These are phyloP conservation scores for Sphaerulina musiva DNA, from an alignment of 2,329 filamentous ascomycete species.

Conservation along the genomic window DNA sequence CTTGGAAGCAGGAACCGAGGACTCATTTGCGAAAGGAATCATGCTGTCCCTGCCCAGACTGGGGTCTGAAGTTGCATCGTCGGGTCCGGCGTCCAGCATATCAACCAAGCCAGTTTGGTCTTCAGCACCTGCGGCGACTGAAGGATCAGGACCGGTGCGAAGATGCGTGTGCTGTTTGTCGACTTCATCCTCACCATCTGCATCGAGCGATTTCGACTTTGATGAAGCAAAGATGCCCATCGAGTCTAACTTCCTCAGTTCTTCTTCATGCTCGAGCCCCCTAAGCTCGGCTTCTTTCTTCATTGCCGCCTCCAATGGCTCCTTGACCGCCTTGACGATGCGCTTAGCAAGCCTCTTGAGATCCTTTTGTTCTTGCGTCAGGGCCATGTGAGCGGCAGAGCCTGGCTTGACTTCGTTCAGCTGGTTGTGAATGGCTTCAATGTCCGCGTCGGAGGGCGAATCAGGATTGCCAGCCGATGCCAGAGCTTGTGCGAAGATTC, in stretches of 20 bases:
- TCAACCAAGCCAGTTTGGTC: constrained; percentile 23
- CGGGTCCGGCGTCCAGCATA: constrained; percentile 30
- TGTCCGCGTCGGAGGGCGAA: constrained; percentile 16
- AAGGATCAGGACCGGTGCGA: constrained; percentile 34
- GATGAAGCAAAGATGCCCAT: constrained; percentile 51
- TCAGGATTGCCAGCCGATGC: constrained; percentile 30
- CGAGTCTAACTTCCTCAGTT: constrained; percentile 66
- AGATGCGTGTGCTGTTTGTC: constrained; percentile 25
- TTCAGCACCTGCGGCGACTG: constrained; percentile 36
- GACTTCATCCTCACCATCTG: constrained; percentile 38
- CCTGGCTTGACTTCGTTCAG: constrained; percentile 33
- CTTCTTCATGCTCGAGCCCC: constrained; percentile 60
- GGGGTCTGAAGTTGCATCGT: constrained; percentile 22
- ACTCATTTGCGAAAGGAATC: constrained; percentile 15
- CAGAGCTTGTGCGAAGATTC: constrained; percentile 50
- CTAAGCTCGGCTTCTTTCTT: constrained; percentile 76
- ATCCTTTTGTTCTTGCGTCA: constrained; percentile 64
- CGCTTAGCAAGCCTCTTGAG: constrained; percentile 80
- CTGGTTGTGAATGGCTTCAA: constrained; percentile 38
- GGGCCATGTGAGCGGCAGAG: constrained; percentile 36
- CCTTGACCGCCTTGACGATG: constrained; percentile 77
- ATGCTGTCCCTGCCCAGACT: constrained; percentile 20
- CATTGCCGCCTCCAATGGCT: constrained; percentile 67
- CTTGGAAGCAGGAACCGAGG: constrained; percentile 23
- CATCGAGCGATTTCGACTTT: constrained; percentile 45